Base-by-base conservation (phyloP, 2,329 filamentous ascomycete genomes). In the Sporothrix globosa region DNA sequence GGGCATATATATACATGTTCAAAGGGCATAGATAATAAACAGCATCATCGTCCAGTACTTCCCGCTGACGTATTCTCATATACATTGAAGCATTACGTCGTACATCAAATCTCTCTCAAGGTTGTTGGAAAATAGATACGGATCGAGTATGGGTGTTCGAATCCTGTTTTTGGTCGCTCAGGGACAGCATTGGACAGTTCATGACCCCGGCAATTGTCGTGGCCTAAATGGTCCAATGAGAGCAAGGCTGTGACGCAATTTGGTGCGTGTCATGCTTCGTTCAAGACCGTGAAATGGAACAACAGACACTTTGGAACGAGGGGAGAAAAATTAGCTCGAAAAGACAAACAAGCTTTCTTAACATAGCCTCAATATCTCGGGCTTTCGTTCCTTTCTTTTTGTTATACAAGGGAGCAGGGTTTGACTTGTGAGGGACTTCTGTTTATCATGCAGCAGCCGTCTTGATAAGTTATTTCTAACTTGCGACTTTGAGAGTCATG, bases 231-330 rank as follows among this genome's bases (percentile, higher is more conserved):
- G 58, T 27, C 58, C 58, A 63, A 63, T 63, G 58, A 63, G 58
- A 63, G 58, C 21, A 24, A 44, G 58, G 39, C 39, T 63, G 58
- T 63, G 58, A 46, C 58, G 58, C 58, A 44, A 13, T 63, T 46
- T n/a, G 13, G 58, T 14, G n/a, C 41, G 39, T 27, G 19, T 39
- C 58, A 63, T 46, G 58, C 58, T 46, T 63, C 21, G 39, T 46
- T 63, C 39, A 46, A 63, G 58, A 46, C n/a, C 39, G 39, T 63
- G 6, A 27, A 63, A 46, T 60, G 30, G 17, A 41, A 41, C 46
- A 10, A 21, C 4, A 10, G 27, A 17, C 2, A 34, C 39, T 9
- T 5, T 60, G 24, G 11, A 44, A 24, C 11, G 58, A 39, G 7
- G 10, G 34, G n/a, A 41, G 9, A 7, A 58, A 58, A 58, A 41